A percentile compares a stretch with the other conserved stretches of the same genome.
Conservation (phyloP, 2,329 filamentous ascomycete species). For the Lecanicillium sp. region DNA sequence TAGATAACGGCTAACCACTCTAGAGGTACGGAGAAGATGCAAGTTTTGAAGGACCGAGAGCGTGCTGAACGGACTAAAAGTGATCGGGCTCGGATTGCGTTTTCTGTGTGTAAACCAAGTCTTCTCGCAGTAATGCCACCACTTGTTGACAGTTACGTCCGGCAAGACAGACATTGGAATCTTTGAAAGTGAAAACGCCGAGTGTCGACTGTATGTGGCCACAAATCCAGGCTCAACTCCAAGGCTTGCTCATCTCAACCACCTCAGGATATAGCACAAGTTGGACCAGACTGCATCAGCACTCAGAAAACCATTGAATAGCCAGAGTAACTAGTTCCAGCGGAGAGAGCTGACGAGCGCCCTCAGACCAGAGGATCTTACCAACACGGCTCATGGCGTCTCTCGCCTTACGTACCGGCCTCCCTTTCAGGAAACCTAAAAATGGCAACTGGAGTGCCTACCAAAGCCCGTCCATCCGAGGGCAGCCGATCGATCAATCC, state of each 20-base stretch:
- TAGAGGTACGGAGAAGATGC: neutral
- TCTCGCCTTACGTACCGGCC: slow-evolving; percentile 44
- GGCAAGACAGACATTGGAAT: slow-evolving; percentile 34
- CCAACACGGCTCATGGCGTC: slow-evolving; percentile 66
- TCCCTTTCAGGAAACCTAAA: neutral
- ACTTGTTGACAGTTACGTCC: slow-evolving; percentile 29
- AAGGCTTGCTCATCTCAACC: slow-evolving; percentile 11
- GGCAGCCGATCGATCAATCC: slow-evolving; percentile 33
- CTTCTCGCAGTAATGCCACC: slow-evolving; percentile 17
- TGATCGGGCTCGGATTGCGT: neutral
- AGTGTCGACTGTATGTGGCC: slow-evolving; percentile 40
- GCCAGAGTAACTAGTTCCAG: slow-evolving; percentile 54
- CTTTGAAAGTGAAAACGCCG: slow-evolving; percentile 9
- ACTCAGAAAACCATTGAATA: slow-evolving; percentile 29
- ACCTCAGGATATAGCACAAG: slow-evolving; percentile 3
- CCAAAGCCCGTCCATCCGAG: slow-evolving; percentile 15
- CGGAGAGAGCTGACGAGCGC: slow-evolving; percentile 64
- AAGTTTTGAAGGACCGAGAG: slow-evolving; percentile 7
- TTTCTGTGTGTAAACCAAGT: slow-evolving; percentile 5
- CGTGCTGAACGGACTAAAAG: neutral
- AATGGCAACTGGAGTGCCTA: slow-evolving; percentile 43
- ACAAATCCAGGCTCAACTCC: slow-evolving; percentile 35
- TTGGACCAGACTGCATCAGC: slow-evolving; percentile 21
- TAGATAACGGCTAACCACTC: neutral
- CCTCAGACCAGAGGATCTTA: slow-evolving; percentile 65